Percentiles rank a stretch among this genome's conserved stretches.
Conservation (phyloP, 2,329 filamentous ascomycete species). For the Fusarium denticulatum region DNA sequence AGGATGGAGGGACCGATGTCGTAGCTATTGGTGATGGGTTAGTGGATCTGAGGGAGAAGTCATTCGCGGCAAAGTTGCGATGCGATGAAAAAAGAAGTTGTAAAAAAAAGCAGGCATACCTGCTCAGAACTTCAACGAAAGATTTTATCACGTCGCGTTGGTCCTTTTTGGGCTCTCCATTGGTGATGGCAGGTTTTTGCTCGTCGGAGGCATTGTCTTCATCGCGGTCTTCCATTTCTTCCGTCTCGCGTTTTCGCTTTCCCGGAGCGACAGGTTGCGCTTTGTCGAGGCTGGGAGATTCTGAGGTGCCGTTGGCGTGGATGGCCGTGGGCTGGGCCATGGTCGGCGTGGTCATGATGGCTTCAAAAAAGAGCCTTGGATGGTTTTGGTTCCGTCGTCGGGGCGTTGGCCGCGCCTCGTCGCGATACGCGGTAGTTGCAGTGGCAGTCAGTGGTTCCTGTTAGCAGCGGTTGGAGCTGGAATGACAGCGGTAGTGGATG, state of each 20-base stretch:
- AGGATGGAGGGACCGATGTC: slow-evolving; percentile 66
- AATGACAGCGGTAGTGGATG: slow-evolving; percentile 46
- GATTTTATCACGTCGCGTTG: slow-evolving; percentile 52
- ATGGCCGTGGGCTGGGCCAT: slow-evolving; percentile 56
- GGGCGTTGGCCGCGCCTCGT: slow-evolving; percentile 50
- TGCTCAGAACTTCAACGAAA: slow-evolving; percentile 51
- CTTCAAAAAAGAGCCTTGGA: slow-evolving; percentile 26
- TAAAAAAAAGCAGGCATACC: slow-evolving; percentile 45
- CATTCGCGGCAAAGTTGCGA: slow-evolving; percentile 24
- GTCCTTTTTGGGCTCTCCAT: slow-evolving; percentile 42
- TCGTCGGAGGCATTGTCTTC: slow-evolving; percentile 45
- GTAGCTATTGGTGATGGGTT: slow-evolving; percentile 55
- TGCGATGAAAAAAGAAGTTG: slow-evolving; percentile 9
- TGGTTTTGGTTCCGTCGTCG: slow-evolving; percentile 34
- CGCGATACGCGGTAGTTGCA: slow-evolving; percentile 54
- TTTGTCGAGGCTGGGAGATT: slow-evolving; percentile 47
- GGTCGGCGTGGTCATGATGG: slow-evolving; percentile 41
- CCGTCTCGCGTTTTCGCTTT: slow-evolving; percentile 69
- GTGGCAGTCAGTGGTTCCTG: slow-evolving; percentile 47
- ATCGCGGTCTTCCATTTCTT: slow-evolving; percentile 50
- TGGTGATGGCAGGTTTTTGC: slow-evolving; percentile 38
- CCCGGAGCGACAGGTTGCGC: slow-evolving; percentile 50
- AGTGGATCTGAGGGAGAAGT: slow-evolving; percentile 37
- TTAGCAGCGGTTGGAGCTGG: slow-evolving; percentile 35
- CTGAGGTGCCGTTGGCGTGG: slow-evolving; percentile 55